These are phyloP conservation scores for Knufia fluminis DNA, from an alignment of 2,329 filamentous ascomycete genomes.

Conservation along the genomic window DNA sequence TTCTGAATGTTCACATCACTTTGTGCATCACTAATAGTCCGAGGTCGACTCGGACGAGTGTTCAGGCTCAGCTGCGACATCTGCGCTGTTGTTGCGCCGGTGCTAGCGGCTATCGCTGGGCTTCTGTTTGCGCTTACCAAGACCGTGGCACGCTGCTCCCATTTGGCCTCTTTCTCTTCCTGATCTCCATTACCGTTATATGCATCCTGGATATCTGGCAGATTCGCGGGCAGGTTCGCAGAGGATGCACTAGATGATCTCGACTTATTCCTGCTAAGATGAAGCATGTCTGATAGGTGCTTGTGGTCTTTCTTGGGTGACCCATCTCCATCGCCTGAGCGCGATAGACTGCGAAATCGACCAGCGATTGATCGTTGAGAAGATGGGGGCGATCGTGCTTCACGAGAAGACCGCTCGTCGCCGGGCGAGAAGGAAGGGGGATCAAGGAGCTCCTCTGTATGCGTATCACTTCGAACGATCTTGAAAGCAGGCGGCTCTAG, in stretches of 20 bases:
- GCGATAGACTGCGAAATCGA: conserved; percentile 29
- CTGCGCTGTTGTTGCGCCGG: conserved; percentile 8
- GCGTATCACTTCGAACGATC: conserved; percentile 76
- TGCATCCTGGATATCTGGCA: conserved; percentile 59
- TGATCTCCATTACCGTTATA: conserved; percentile 39
- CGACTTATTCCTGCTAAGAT: conserved; percentile 44
- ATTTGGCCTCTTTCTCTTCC: conserved; percentile 59
- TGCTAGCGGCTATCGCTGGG: conserved; percentile 8
- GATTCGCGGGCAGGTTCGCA: conserved; percentile 65
- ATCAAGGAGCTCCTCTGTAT: conserved; percentile 66
- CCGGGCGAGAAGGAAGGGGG: conserved; percentile 52
- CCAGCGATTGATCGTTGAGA: conserved; percentile 25
- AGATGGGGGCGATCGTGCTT: conserved; percentile 21
- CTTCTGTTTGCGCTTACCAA: conserved; percentile 44
- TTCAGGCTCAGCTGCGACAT: conserved; percentile 7
- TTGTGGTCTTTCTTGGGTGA: conserved; percentile 27
- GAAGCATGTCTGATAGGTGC: conserved; percentile 58
- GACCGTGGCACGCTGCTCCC: conserved; percentile 90
- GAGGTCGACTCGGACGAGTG: conserved; percentile 11
- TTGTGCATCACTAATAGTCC: conserved; percentile 24
- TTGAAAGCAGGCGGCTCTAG: conserved; percentile 45
- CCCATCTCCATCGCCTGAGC: conserved; percentile 29
- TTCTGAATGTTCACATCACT: conserved; percentile 66
- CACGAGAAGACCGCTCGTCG: conserved; percentile 20
- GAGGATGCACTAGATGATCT: conserved; percentile 49